These are phyloP conservation scores for Triticum turgidum DNA, from an alignment of 176 grass and related monocot species.

Conservation along the genomic window DNA sequence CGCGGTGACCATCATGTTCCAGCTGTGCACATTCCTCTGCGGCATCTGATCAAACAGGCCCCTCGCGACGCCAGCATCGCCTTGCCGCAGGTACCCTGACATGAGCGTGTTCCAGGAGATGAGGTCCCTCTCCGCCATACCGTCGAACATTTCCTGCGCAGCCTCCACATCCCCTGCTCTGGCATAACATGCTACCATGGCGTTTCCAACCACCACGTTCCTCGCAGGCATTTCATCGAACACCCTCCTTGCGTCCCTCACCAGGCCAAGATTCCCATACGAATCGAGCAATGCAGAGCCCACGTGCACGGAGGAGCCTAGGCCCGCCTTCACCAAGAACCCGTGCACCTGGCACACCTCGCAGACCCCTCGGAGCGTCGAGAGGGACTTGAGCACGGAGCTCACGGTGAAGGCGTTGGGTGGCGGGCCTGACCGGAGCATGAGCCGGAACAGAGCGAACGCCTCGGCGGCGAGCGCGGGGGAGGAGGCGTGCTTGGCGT, in stretches of 20 bases:
- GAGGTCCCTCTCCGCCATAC: constrained; percentile 34
- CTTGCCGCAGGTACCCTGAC: constrained; percentile 15
- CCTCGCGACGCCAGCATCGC: not conserved
- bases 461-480: constrained; percentile 8
- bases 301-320: constrained; percentile 41
- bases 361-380: not conserved
- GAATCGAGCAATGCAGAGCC: constrained; percentile 41
- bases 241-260: constrained; percentile 37
- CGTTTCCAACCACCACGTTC: constrained; percentile 38
- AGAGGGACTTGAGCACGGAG: constrained; percentile 51
- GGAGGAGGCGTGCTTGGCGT: constrained; percentile 35
- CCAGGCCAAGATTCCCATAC: constrained; percentile 29
- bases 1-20: constrained; percentile 45
- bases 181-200: constrained; percentile 44
- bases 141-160: constrained; percentile 28
- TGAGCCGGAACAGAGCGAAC: constrained; percentile 38
- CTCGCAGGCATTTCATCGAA: constrained; percentile 8
- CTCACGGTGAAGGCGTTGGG: constrained; percentile 56
- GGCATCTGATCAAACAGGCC: constrained; percentile 46
- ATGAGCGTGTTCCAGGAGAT: constrained; percentile 66
- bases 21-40: constrained; percentile 35
- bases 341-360: constrained; percentile 43
- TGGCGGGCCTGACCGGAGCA: constrained; percentile 44
- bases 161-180: constrained; percentile 35
- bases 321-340: constrained; percentile 30